These are phyloP conservation scores for Geosmithia putterillii DNA, from an alignment of 2,329 filamentous ascomycete species.

Conservation along the genomic window DNA sequence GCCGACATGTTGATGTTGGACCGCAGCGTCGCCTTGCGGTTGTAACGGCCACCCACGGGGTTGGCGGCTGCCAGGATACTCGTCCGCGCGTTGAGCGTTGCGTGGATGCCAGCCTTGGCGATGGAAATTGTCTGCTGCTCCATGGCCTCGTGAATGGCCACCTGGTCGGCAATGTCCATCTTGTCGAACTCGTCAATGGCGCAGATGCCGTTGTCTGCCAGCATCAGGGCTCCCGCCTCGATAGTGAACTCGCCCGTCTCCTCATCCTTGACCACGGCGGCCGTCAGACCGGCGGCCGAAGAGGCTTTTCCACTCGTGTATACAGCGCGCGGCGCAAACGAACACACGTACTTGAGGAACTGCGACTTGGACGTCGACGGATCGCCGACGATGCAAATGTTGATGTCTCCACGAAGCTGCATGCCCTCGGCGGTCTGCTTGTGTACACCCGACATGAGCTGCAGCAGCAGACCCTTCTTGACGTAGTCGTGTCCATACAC, in stretches of 20 bases:
- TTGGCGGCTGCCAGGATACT: conserved; percentile 94
- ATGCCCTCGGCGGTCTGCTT: conserved; percentile 91
- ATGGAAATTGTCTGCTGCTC: conserved; percentile 99
- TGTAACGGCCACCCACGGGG: conserved; percentile 91
- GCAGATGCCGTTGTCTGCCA: conserved; percentile 93
- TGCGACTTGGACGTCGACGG: conserved; percentile 96
- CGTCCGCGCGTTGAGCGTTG: conserved; percentile 89
- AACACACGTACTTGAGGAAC: conserved; percentile 96
- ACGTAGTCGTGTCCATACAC: conserved; percentile 96
- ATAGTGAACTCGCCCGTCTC: conserved; percentile 99
- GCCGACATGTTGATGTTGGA: conserved; percentile 98
- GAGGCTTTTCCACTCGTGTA: conserved; percentile 98
- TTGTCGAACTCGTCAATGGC: conserved; percentile 99
- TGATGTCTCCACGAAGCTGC: conserved; percentile 92
- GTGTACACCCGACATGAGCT: conserved; percentile 90
- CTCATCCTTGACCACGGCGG: conserved; percentile 93
- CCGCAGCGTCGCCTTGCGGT: conserved; percentile 85
- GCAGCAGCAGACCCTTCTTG: conserved; percentile 89
- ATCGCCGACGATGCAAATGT: conserved; percentile 96
- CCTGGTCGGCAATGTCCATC: conserved; percentile 95
- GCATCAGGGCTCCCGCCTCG: conserved; percentile 93
- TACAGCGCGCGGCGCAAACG: conserved; percentile 88
- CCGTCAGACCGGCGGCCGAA: conserved; percentile 91
- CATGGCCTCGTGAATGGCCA: conserved; percentile 99
- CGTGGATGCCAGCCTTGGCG: conserved; percentile 95